Percentiles rank a stretch among this genome's conserved stretches.
Conservation (phyloP, 306 rosid species). For the Luffa aegyptiaca region DNA sequence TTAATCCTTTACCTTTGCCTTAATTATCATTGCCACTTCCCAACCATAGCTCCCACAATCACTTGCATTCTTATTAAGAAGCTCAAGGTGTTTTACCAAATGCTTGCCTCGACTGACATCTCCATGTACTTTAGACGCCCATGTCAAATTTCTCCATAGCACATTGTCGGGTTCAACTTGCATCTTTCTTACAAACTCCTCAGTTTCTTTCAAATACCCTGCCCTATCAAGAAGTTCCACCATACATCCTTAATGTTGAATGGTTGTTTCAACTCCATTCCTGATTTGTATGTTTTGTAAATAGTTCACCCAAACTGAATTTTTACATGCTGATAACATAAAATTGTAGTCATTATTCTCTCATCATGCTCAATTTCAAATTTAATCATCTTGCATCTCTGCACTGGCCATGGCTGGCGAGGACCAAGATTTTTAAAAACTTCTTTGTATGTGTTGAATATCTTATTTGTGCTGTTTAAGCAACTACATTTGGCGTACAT, state of each 20-base stretch:
- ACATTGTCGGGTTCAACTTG: constrained; percentile 39
- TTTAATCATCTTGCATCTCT: constrained; percentile 36
- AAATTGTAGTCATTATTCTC: constrained; percentile 25
- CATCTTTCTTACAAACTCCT: constrained; percentile 29
- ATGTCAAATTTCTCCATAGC: constrained; percentile 45
- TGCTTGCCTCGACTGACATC: constrained; percentile 24
- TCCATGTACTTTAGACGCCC: constrained; percentile 32
- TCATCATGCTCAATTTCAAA: constrained; percentile 31
- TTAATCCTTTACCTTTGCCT: constrained; percentile 38
- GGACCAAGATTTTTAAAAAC: constrained; percentile 36
- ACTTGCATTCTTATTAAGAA: constrained; percentile 14
- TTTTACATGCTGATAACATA: constrained; percentile 33
- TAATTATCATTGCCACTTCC: constrained; percentile 31
- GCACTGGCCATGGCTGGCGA: constrained; percentile 49
- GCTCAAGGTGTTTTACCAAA: constrained; percentile 29
- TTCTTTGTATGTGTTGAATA: constrained; percentile 26
- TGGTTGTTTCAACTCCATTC: constrained; percentile 30
- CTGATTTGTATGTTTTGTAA: constrained; percentile 17
- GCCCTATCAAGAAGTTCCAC: constrained; percentile 50
- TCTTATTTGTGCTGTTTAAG: constrained; percentile 27
- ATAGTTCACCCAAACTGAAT: constrained; percentile 26
- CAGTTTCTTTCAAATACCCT: constrained; percentile 43
- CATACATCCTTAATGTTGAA: constrained; percentile 45
- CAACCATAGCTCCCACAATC: constrained; percentile 40
- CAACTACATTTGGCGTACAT: constrained; percentile 54